These are phyloP conservation scores for Suillus fuscotomentosus DNA, from an alignment of 768 basidiomycete species.

Conservation along the genomic window DNA sequence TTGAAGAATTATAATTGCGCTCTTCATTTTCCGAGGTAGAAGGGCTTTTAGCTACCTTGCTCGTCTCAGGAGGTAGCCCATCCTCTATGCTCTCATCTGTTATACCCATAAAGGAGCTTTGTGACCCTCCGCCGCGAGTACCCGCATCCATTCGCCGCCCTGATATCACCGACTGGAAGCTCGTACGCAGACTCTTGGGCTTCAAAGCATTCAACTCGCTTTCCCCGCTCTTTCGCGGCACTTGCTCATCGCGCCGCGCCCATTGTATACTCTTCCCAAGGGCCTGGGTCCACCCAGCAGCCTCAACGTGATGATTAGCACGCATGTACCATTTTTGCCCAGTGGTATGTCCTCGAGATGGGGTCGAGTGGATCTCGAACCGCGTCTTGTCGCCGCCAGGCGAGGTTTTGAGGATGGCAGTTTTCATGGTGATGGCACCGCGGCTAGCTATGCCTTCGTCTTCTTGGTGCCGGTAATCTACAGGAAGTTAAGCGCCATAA, in stretches of 20 bases:
- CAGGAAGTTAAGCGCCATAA: not conserved
- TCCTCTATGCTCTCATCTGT: slow-evolving; percentile 17
- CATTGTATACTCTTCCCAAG: slow-evolving; percentile 74
- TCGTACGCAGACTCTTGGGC: slow-evolving; percentile 27
- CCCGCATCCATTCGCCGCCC: slow-evolving; percentile 22
- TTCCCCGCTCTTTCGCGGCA: slow-evolving; percentile 41
- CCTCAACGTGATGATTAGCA: slow-evolving; percentile 87
- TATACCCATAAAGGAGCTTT: slow-evolving; percentile 23
- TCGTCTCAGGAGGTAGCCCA: slow-evolving; percentile 1
- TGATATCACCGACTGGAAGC: slow-evolving; percentile 28
- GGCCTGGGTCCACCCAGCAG: slow-evolving; percentile 81
- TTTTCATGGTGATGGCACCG: slow-evolving; percentile 87
- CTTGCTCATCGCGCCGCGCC: slow-evolving; percentile 45
- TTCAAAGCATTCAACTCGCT: slow-evolving; percentile 44
- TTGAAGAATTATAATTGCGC: slow-evolving; percentile 46
- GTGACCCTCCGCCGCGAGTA: slow-evolving; percentile 22
- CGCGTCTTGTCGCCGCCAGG: slow-evolving; percentile 58
- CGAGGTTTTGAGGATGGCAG: slow-evolving; percentile 60
- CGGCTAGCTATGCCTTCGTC: slow-evolving; percentile 85
- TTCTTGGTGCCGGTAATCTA: slow-evolving; percentile 83
- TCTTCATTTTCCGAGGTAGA: slow-evolving; percentile 16
- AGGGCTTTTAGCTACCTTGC: not conserved
- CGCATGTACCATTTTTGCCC: slow-evolving; percentile 81
- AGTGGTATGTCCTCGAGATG: slow-evolving; percentile 43
- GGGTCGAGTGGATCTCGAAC: slow-evolving; percentile 78